phyloP scores from a whole-genome alignment of 2,329 filamentous ascomycete species.

The Aspergillus brasiliensis region DNA sequence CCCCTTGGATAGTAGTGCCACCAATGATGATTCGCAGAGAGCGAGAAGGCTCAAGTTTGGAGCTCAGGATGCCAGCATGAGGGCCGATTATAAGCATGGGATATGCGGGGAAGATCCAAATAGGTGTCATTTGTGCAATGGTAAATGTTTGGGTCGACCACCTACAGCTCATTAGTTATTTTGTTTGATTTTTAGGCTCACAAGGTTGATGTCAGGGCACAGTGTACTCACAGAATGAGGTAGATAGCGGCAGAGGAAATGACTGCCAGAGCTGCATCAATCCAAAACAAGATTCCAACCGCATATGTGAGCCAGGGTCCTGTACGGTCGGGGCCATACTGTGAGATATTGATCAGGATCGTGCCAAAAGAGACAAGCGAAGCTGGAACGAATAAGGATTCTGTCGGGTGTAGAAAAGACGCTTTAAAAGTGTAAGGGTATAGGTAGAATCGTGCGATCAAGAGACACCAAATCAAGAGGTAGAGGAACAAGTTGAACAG shows the following conservation, averaged over 20 bases:
- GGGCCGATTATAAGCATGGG: constrained; percentile 76
- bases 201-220: no score
- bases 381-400: constrained; percentile 75
- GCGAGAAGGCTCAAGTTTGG: constrained; percentile 45
- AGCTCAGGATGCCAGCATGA: constrained; percentile 63
- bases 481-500: constrained; percentile 67
- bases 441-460: constrained; percentile 68
- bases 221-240: constrained; percentile 64
- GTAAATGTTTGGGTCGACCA: constrained; percentile 69
- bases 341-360: constrained; percentile 74
- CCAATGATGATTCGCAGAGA: constrained; percentile 61
- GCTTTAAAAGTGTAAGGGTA: constrained; percentile 70
- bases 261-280: constrained; percentile 69
- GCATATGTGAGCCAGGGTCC: constrained; percentile 63
- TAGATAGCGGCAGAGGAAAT: constrained; percentile 71
- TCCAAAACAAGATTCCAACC: constrained; percentile 73
- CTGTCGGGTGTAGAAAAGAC: constrained; percentile 74
- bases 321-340: constrained; percentile 68
- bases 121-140: constrained; percentile 81
- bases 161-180: constrained; percentile 36
- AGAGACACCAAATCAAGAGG: constrained; percentile 62
- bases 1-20: constrained; percentile 64
- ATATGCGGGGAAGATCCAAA: constrained; percentile 87
- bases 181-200: background rate
- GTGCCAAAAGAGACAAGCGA: constrained; percentile 70